Percentiles rank a stretch among this genome's conserved stretches.
Conservation (phyloP, 2,329 filamentous ascomycete species). For the Trichoderma sp. region DNA sequence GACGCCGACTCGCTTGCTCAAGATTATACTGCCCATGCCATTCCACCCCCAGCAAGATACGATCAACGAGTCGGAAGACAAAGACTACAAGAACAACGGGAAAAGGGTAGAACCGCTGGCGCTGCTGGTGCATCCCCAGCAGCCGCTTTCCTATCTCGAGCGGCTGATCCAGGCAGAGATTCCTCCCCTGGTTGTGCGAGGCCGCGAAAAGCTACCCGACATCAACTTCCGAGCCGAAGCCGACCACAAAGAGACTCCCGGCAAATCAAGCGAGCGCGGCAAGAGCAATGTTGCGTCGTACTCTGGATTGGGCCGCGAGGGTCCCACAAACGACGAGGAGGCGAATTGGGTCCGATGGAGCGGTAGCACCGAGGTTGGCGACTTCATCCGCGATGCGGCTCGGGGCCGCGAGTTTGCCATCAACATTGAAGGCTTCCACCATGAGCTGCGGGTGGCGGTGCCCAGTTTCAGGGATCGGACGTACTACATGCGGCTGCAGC, state of each 20-base stretch:
- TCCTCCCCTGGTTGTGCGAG: conserved; percentile 65
- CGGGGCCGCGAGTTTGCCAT: conserved; percentile 82
- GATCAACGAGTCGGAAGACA: conserved; percentile 46
- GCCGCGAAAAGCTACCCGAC: conserved; percentile 68
- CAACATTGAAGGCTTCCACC: conserved; percentile 68
- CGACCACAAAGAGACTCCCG: conserved; percentile 56
- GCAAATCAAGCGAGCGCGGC: conserved; percentile 32
- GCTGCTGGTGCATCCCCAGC: conserved; percentile 83
- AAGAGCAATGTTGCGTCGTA: conserved; percentile 64
- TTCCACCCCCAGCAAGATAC: conserved; percentile 44
- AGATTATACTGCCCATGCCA: conserved; percentile 74
- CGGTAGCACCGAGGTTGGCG: conserved; percentile 83
- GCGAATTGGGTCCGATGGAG: conserved; percentile 80
- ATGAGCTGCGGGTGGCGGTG: conserved; percentile 74
- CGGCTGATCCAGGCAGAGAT: conserved; percentile 86
- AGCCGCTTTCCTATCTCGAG: conserved; percentile 88
- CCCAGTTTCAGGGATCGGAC: conserved; percentile 90
- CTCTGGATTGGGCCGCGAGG: conserved; percentile 68
- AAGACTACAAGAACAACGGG: conserved; percentile 36
- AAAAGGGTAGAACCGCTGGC: conserved; percentile 74
- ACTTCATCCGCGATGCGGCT: conserved; percentile 90
- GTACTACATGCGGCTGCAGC: conserved; percentile 76
- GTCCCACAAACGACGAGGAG: conserved; percentile 45
- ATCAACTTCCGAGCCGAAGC: conserved; percentile 81
- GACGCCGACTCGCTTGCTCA: conserved; percentile 77